Conservation (phyloP, 495 filamentous ascomycete genomes). For the Letharia columbiana region DNA sequence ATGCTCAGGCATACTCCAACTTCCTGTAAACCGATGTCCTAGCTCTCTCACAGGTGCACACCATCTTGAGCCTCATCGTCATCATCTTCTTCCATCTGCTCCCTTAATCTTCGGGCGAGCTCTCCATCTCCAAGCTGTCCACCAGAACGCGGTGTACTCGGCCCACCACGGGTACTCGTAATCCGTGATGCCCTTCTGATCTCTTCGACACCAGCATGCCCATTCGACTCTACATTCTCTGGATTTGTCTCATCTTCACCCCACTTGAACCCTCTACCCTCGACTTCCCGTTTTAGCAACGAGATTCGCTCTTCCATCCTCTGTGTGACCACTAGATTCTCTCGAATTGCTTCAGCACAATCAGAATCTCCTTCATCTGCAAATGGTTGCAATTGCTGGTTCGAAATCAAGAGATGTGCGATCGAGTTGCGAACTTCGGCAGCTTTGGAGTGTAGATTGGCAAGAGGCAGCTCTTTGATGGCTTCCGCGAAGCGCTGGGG, state of each 20-base stretch:
- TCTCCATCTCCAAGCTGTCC: constrained; percentile 42
- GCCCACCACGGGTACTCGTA: constrained; percentile 18
- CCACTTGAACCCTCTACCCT: constrained; percentile 65
- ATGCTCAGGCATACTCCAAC: background rate
- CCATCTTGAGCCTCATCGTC: constrained; percentile 45
- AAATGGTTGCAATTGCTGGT: constrained; percentile 56
- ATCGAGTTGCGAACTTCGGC: constrained; percentile 76
- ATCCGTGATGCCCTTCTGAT: constrained; percentile 13
- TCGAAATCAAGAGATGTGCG: constrained; percentile 70
- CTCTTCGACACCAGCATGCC: constrained; percentile 24
- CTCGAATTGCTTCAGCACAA: constrained; percentile 54
- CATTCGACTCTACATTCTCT: constrained; percentile 28
- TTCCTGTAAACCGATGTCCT: background rate
- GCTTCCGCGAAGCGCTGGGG: constrained; percentile 60
- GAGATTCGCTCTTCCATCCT: constrained; percentile 65
- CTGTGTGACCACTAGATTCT: constrained; percentile 67
- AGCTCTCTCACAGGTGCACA: constrained; percentile 48
- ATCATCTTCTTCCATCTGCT: constrained; percentile 36
- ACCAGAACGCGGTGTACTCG: constrained; percentile 9
- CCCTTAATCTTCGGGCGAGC: constrained; percentile 36
- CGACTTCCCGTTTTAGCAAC: constrained; percentile 64
- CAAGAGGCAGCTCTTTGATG: constrained; percentile 61
- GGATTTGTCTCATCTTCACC: constrained; percentile 40
- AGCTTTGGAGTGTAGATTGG: constrained; percentile 67
- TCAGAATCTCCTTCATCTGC: constrained; percentile 50